Evolutionary conservation across 202 grass and related monocot genomes (phyloP).

Genomic region (Panicum virgatum): DNA sequence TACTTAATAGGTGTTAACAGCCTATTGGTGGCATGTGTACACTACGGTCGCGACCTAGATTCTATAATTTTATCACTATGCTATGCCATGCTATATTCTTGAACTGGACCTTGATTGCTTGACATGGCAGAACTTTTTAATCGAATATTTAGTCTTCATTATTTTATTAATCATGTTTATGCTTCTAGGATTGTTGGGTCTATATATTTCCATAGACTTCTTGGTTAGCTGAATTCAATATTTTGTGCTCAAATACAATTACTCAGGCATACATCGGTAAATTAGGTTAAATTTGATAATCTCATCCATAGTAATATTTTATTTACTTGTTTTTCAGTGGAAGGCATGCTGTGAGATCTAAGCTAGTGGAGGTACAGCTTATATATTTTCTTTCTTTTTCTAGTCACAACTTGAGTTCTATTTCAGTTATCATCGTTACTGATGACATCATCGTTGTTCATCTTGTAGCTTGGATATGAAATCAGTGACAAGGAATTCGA

Average conservation of each 20-base stretch:
- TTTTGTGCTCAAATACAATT: slow-evolving; percentile 18
- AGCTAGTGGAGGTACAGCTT: slow-evolving; percentile 74
- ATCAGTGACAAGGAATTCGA: slow-evolving; percentile 87
- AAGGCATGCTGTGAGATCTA: slow-evolving; percentile 90
- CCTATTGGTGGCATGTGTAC: neutral
- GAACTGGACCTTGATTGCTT: slow-evolving; percentile 1
- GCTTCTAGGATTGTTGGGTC: neutral
- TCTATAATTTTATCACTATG: neutral
- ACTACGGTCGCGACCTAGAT: neutral
- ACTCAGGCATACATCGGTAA: neutral
- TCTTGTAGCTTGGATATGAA: slow-evolving; percentile 85
- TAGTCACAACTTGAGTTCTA: neutral
- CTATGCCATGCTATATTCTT: neutral
- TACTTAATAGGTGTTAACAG: neutral
- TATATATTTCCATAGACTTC: slow-evolving; percentile 3
- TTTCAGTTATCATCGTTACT: slow-evolving; percentile 9
- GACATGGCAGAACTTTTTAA: neutral
- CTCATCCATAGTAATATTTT: slow-evolving; percentile 26
- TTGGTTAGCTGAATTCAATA: slow-evolving; percentile 6
- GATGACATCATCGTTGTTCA: slow-evolving; percentile 1
- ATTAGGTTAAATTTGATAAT: slow-evolving; percentile 19
- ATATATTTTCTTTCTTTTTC: slow-evolving; percentile 27
- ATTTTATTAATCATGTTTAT: neutral
- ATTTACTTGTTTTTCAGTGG: slow-evolving; percentile 65
- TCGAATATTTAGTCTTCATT: neutral